Evolutionary conservation across 176 grass and related monocot genomes (phyloP).

Genomic region (Pontederia paniculata): DNA sequence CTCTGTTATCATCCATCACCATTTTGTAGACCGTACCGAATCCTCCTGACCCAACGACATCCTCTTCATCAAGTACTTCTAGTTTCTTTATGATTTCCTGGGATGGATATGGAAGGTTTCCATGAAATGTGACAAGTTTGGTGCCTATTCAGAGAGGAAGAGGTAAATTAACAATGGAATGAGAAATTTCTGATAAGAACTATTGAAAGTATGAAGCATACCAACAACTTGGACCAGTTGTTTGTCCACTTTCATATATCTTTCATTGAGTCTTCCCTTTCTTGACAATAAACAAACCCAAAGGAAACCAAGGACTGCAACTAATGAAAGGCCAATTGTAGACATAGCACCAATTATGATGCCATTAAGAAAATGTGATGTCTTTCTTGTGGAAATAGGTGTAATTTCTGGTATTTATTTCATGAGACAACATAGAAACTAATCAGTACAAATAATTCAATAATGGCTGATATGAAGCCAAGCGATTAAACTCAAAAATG

Average conservation of each 20-base stretch:
- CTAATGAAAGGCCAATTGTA: constrained; percentile 67
- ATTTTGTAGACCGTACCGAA: constrained; percentile 93
- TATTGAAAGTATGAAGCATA: constrained; percentile 3
- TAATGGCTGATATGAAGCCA: not conserved
- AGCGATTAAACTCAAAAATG: not conserved
- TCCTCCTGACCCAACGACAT: constrained; percentile 72
- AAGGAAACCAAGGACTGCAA: constrained; percentile 54
- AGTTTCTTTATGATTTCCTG: constrained; percentile 81
- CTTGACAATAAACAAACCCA: constrained; percentile 83
- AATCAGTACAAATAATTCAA: not conserved
- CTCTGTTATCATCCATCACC: constrained; percentile 74
- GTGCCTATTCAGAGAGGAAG: constrained; percentile 37
- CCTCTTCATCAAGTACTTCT: constrained; percentile 80
- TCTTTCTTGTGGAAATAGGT: constrained; percentile 49
- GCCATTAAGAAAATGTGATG: constrained; percentile 74
- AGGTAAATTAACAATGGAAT: not conserved
- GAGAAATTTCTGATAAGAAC: not conserved
- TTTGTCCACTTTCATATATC: constrained; percentile 78
- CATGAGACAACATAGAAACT: not conserved
- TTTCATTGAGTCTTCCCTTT: constrained; percentile 47
- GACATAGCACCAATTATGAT: constrained; percentile 94
- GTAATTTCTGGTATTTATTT: constrained; percentile 32
- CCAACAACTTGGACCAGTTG: constrained; percentile 42
- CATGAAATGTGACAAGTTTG: constrained; percentile 90
- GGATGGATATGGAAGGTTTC: constrained; percentile 82